Percentiles rank a stretch among this genome's conserved stretches.
These are phyloP conservation scores for Krasilnikovozyma curviuscula DNA, from an alignment of 768 basidiomycete species.

Conservation along the genomic window DNA sequence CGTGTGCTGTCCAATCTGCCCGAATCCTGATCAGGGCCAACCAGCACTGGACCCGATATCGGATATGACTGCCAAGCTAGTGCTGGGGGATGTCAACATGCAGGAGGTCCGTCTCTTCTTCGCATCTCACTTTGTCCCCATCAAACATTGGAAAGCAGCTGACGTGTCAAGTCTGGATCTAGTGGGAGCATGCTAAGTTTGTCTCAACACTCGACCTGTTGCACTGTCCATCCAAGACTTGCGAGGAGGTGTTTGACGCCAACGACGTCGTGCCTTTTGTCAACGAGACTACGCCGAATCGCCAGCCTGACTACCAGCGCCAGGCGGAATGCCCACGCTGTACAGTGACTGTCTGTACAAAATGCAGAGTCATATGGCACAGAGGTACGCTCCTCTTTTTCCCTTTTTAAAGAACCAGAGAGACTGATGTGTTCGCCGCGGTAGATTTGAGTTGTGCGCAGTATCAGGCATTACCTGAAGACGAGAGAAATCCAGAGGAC, in stretches of 20 bases:
- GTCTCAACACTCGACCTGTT: not conserved
- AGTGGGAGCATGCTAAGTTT: slow-evolving; percentile 1
- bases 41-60: not conserved
- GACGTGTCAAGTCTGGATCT: too few relatives aligned
- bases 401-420: too few relatives aligned
- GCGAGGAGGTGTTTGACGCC: not conserved
- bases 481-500: not conserved
- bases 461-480: not conserved
- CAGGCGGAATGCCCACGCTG: not conserved
- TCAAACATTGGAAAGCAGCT: too few relatives aligned
- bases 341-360: not conserved
- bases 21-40: not conserved
- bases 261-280: not conserved
- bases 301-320: not conserved
- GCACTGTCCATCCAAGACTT: not conserved
- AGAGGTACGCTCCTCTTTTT: not conserved
- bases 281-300: not conserved
- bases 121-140: not conserved
- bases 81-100: not conserved
- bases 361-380: not conserved
- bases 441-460: not conserved
- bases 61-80: not conserved
- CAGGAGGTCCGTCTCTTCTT: not conserved
- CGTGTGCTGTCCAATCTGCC: not conserved
- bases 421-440: too few relatives aligned